Evolutionary conservation across 352 stramenopile species (phyloP).

Genomic region (Pythium folliculosum): DNA sequence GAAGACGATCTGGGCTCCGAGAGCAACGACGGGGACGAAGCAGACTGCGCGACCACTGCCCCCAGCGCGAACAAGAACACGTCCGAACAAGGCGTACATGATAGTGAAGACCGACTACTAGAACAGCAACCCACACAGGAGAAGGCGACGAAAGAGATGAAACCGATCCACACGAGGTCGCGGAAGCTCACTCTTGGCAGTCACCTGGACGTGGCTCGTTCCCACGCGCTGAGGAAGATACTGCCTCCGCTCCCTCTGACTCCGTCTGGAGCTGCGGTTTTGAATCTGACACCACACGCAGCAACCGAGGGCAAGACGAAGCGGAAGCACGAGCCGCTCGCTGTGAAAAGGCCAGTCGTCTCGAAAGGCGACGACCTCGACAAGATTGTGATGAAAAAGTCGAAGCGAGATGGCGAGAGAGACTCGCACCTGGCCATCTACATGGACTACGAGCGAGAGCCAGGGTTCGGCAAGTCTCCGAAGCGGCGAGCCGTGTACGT

Average conservation of each 20-base stretch:
- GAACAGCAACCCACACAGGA: neutral
- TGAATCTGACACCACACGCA: neutral
- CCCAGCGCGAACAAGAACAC: conserved; percentile 3
- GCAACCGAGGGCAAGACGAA: conserved; percentile 7
- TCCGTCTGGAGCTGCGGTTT: neutral
- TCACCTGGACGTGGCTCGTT: conserved; percentile 19
- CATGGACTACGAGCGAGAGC: conserved; percentile 28
- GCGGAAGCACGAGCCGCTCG: neutral
- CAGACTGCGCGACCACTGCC: no score
- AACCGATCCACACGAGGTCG: neutral
- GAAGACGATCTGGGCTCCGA: conserved; percentile 30
- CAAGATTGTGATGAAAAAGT: conserved; percentile 22
- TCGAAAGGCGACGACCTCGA: neutral
- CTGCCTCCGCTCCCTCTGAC: conserved; percentile 12
- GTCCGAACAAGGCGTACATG: conserved; percentile 5
- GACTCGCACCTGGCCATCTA: conserved; percentile 25
- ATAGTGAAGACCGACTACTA: conserved; percentile 6
- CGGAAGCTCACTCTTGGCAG: conserved; percentile 23
- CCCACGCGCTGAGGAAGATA: conserved; percentile 16
- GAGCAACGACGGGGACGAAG: conserved; percentile 13
- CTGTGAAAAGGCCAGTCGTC: neutral
- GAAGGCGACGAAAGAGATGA: neutral
- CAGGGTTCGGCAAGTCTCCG: conserved; percentile 6
- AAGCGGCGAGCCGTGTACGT: conserved; percentile 14
- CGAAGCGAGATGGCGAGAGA: neutral